These are phyloP conservation scores for Marsdenia floribunda DNA, from an alignment of 257 asterid genomes.

Conservation along the genomic window DNA sequence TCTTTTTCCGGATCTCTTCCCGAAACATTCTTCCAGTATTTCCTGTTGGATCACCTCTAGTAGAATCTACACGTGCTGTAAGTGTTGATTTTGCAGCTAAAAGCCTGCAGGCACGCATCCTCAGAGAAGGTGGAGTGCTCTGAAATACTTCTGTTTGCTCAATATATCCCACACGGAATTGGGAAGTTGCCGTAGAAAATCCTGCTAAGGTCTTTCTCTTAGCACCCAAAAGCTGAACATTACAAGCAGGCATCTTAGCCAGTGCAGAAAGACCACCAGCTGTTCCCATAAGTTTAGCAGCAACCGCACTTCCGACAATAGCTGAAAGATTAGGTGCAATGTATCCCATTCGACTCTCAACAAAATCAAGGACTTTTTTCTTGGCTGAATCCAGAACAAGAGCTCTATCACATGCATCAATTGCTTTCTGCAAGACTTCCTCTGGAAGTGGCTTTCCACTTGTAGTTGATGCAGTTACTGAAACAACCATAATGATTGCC, in stretches of 20 bases:
- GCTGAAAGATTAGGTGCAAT: conserved; percentile 97
- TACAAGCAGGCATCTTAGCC: conserved; percentile 98
- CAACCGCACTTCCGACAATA: conserved; percentile 94
- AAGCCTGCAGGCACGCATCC: conserved; percentile 88
- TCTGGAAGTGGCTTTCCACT: conserved; percentile 96
- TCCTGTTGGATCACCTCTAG: conserved; percentile 80
- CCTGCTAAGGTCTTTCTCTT: conserved; percentile 87
- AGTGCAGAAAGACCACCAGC: conserved; percentile 90
- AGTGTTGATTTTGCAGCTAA: conserved; percentile 92
- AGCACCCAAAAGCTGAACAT: conserved; percentile 97
- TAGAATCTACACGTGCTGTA: conserved; percentile 92
- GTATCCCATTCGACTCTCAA: conserved; percentile 93
- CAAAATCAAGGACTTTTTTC: conserved; percentile 90
- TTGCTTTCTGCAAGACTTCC: conserved; percentile 73
- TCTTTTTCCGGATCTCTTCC: conserved; percentile 75
- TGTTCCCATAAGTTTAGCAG: conserved; percentile 95
- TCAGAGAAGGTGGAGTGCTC: conserved; percentile 85
- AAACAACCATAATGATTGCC: conserved; percentile 91
- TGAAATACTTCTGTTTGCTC: conserved; percentile 87
- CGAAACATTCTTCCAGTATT: conserved; percentile 70
- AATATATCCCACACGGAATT: conserved; percentile 76
- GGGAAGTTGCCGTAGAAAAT: conserved; percentile 89
- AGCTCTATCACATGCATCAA: conserved; percentile 93
- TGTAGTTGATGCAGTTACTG: conserved; percentile 98
- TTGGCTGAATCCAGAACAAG: conserved; percentile 73